Percentiles rank a stretch among this genome's conserved stretches.
Conservation (phyloP, 1,284 basidiomycete species). For the Leccinum subrobustum region DNA sequence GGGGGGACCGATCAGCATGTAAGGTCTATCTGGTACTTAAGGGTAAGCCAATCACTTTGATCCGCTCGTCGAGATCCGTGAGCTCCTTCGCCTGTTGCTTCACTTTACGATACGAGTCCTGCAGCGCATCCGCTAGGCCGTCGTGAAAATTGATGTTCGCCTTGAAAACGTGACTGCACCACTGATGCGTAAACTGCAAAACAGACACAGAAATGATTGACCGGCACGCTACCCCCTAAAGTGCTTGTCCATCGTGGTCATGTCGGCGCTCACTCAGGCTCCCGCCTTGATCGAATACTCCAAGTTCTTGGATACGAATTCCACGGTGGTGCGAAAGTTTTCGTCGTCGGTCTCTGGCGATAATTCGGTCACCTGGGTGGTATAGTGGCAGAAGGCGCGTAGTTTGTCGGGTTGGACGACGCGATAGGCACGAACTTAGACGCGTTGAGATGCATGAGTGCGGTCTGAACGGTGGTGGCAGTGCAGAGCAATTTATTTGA, state of each 20-base stretch:
- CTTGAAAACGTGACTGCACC: conserved; percentile 57
- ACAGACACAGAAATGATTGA: not conserved
- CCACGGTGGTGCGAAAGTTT: conserved; percentile 49
- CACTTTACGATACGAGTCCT: conserved; percentile 47
- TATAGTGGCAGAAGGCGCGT: conserved; percentile 53
- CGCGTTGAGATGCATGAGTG: conserved; percentile 54
- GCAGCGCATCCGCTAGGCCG: conserved; percentile 55
- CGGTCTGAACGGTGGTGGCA: conserved; percentile 34
- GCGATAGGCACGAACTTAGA: conserved; percentile 45
- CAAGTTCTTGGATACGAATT: conserved; percentile 49
- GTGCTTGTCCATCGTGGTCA: conserved; percentile 51
- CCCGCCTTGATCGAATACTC: conserved; percentile 54
- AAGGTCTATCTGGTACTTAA: not conserved
- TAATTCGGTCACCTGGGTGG: conserved; percentile 49
- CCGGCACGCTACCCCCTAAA: conserved; percentile 51
- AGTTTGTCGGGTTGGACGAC: conserved; percentile 44
- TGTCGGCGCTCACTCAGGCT: conserved; percentile 45
- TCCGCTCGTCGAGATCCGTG: conserved; percentile 62
- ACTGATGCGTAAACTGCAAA: conserved; percentile 12
- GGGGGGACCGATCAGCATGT: conserved; percentile 7
- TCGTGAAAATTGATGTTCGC: conserved; percentile 67
- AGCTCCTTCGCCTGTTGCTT: conserved; percentile 47
- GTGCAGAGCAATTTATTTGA: too few relatives aligned
- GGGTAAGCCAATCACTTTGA: conserved; percentile 45
- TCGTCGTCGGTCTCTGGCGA: conserved; percentile 41